Base-by-base conservation (phyloP, 495 filamentous ascomycete genomes). In the Trichoderma reesei region DNA sequence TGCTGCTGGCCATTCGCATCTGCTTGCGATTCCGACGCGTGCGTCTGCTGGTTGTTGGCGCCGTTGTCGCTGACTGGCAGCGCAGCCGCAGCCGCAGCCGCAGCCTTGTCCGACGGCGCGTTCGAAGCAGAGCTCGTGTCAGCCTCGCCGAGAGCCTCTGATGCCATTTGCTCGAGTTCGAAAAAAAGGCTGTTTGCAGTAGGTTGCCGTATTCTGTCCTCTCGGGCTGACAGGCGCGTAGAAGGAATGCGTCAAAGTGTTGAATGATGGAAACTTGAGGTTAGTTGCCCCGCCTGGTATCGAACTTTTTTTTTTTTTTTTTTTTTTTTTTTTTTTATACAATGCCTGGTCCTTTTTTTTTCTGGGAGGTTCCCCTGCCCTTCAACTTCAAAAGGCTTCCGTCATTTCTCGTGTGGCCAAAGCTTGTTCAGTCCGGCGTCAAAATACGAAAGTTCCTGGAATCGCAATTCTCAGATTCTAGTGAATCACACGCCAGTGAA, bases 91-190 rank as follows among this genome's bases (percentile, higher is more conserved):
- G 16, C 46, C 46, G 9, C 51, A n/a, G 13, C 26, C 9, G 2
- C 51, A 34, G 51, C 3, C 51, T 33, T 36, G 3, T 33, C 51
- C 8, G 51, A 13, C 7, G 20, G 20, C 31, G 20, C 51, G 11
- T 7, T 0, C 31, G 51, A 31, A 31, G 26, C 7, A 34, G 51
- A 56, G 20, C 8, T 33, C 51, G 2, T 11, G 20, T 31, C 51
- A 56, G 51, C 51, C 31, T 56, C 51, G n/a, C 14, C 44, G 44
- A 48, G 44, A 48, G 44, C 44, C 31, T 56, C 51, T 56, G 51
- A 56, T 26, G 51, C 51, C 51, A 56, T 56, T 33, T n/a, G 44
- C 34, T 56, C 26, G 51, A 5, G 5, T 56, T 34, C 9, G 10
- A 11, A 33, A n/a, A n/a, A n/a, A n/a, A n/a, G 20, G 33, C 26